Evolutionary conservation across 1,284 basidiomycete genomes (phyloP), one percentile per base, ranked within the genome.

Genomic region (Ganoderma lucidum): DNA sequence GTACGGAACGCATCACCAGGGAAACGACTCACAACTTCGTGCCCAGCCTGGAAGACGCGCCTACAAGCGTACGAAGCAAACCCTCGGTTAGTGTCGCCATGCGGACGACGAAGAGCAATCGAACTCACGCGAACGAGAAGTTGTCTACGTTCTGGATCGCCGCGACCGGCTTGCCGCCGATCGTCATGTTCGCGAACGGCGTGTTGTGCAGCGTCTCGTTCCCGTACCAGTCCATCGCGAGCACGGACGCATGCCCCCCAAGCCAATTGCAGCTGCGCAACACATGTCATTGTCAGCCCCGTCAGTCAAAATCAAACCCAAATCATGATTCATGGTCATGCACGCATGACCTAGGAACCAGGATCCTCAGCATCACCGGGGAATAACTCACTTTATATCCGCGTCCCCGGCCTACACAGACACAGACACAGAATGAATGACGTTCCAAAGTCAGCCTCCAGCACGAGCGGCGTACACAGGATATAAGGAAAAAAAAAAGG

Each of bases 181-280:
- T 82, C 0, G 88, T 89, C 79, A 90, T 88, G 67, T 89, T 89
- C 19, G 75, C 83, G 71, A 90, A 85, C 3, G 85, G 84, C 0
- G 85, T 85, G 28, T 80, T 78, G 30, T 83, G 81, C 37, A 90
- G 79, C 30, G 79, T 81, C 59, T 82, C 73, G 60, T 86, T 86
- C 4, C 89, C 88, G 68, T 85, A 87, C 88, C 89, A 91, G 67
- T 88, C 82, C 88, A 91, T 90, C 2, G 87, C 85, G 0, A 87
- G 82, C 1, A 86, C 85, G 0, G 84, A 83, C 0, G 83, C 84
- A 65, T 89, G 84, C 0, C 83, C 86, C 23, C 90, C 88, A 8
- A 90, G 78, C 90, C 89, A 90, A 75, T 91, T 90, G 71, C 88
- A 90, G 70, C 89, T 90, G 45, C 6, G 35, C n/a, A 17, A 17